phyloP scores from a whole-genome alignment of 306 rosid genomes.

The Glycyrrhiza uralensis region DNA sequence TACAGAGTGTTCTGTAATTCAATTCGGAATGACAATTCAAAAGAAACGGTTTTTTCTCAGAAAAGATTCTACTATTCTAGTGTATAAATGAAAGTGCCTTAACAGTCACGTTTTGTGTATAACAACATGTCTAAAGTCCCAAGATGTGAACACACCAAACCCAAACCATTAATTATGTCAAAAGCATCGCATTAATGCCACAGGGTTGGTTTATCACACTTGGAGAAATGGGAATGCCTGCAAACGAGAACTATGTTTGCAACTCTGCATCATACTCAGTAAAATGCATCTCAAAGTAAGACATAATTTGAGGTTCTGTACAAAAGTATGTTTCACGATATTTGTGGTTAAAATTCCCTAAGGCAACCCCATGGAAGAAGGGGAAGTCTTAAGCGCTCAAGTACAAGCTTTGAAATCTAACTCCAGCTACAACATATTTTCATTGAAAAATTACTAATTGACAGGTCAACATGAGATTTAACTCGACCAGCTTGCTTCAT shows the following conservation, averaged over 20 bases:
- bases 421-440: too few relatives aligned
- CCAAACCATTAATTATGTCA: too few relatives aligned
- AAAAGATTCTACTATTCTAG: not conserved
- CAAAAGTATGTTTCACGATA: slow-evolving; percentile 6
- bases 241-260: too few relatives aligned
- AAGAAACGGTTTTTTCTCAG: not conserved
- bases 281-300: not conserved
- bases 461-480: not conserved
- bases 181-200: too few relatives aligned
- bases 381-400: not conserved
- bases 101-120: too few relatives aligned
- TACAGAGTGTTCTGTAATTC: not conserved
- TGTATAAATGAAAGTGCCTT: not conserved
- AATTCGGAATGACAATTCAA: too few relatives aligned
- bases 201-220: too few relatives aligned
- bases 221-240: too few relatives aligned
- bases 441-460: not conserved
- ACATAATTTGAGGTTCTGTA: not conserved
- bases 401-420: not conserved
- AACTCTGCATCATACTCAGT: not conserved
- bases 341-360: not conserved
- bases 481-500: slow-evolving; percentile 23
- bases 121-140: too few relatives aligned
- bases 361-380: not conserved
- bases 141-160: too few relatives aligned